A percentile compares a stretch with the other conserved stretches of the same genome.
These are phyloP conservation scores for Xylaria venustula DNA, from an alignment of 495 filamentous ascomycete genomes.

Conservation along the genomic window DNA sequence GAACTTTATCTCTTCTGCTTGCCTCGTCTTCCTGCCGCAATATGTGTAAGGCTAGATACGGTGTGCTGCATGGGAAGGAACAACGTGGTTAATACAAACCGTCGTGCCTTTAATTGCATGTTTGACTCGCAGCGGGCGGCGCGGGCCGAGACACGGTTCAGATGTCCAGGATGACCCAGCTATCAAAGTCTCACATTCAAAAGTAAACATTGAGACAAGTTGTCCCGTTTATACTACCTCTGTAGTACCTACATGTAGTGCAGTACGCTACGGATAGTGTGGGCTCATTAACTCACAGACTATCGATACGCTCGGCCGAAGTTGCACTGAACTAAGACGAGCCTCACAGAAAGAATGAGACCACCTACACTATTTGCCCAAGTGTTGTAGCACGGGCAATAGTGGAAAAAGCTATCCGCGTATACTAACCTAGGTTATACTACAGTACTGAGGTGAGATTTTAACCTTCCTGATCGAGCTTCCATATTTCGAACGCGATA, in stretches of 20 bases:
- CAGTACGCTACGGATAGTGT: no score
- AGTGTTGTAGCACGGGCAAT: no score
- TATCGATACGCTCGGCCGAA: conserved; percentile 1
- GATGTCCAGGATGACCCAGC: neutral
- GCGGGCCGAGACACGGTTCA: conserved; percentile 6
- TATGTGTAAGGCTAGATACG: neutral
- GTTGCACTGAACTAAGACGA: neutral
- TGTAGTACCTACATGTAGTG: no score
- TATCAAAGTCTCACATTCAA: neutral
- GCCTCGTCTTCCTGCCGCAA: neutral
- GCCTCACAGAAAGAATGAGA: neutral
- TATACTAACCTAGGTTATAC: no score
- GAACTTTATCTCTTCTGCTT: neutral
- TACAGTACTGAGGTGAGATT: neutral
- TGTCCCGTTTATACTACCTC: no score
- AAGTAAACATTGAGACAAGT: neutral
- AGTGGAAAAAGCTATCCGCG: no score
- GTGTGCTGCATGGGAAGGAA: neutral
- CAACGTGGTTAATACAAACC: neutral
- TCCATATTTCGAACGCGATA: neutral
- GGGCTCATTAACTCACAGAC: neutral
- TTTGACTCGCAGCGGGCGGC: neutral
- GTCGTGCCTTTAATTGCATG: neutral
- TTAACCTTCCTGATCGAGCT: neutral
- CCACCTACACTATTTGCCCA: neutral